These are phyloP conservation scores for Schizonepeta tenuifolia DNA, from an alignment of 257 asterid species.

Conservation along the genomic window DNA sequence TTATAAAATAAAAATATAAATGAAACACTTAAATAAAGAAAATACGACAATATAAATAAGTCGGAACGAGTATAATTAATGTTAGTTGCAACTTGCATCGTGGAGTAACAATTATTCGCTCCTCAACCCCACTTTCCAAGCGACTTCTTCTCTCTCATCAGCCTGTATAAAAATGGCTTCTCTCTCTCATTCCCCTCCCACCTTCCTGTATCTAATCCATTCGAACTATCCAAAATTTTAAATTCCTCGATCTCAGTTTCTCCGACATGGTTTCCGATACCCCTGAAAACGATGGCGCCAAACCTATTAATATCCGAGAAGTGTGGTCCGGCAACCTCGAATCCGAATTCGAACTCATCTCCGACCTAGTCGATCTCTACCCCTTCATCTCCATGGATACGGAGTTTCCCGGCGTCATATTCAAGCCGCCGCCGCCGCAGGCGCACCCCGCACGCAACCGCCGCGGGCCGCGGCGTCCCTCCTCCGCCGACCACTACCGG, in stretches of 20 bases:
- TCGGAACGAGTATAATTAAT: too few species aligned
- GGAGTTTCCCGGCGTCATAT: constrained; percentile 73
- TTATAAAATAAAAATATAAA: too few species aligned
- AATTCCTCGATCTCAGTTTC: background rate
- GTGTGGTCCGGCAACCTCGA: constrained; percentile 57
- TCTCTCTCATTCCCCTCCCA: constrained; percentile 21
- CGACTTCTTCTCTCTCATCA: constrained; percentile 15
- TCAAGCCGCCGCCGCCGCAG: constrained; percentile 40
- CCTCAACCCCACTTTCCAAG: constrained; percentile 30
- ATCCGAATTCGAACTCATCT: constrained; percentile 49
- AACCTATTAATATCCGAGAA: constrained; percentile 44
- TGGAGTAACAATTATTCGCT: constrained; percentile 3
- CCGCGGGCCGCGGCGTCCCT: constrained; percentile 32
- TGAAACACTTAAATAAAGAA: too few species aligned
- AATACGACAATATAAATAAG: too few species aligned
- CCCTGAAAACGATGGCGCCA: background rate
- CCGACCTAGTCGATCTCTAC: constrained; percentile 46
- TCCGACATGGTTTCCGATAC: constrained; percentile 32
- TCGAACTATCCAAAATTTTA: background rate
- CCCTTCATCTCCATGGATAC: constrained; percentile 62
- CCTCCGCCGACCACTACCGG: constrained; percentile 57
- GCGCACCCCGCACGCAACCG: background rate
- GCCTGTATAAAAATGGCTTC: constrained; percentile 23
- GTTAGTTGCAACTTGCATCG: constrained; percentile 6
- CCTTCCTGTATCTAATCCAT: background rate